Percentiles rank a stretch among this genome's conserved stretches.
These are phyloP conservation scores for Mortierella sp. DNA, from an alignment of 371 early-diverging fungal species.

Conservation along the genomic window DNA sequence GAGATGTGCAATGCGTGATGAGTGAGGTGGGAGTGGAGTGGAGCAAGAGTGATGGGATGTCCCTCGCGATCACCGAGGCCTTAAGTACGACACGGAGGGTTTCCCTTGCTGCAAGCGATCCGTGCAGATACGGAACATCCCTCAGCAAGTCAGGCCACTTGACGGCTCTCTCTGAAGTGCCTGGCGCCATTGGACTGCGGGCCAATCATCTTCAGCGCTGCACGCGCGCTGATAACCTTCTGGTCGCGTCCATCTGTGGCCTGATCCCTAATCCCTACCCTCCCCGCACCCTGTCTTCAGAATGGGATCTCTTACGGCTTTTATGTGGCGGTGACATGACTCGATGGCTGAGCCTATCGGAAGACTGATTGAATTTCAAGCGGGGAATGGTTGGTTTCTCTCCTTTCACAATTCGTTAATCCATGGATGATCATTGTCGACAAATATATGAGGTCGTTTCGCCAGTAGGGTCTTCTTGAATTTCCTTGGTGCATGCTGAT, in stretches of 20 bases:
- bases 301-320: no score
- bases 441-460: no score
- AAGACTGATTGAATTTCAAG: no score
- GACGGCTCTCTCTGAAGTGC: background rate
- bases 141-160: background rate
- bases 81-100: background rate
- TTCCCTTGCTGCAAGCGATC: background rate
- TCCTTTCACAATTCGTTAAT: no score
- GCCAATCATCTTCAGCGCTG: conserved; percentile 24
- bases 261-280: no score
- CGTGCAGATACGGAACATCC: background rate
- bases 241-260: background rate
- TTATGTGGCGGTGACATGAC: no score
- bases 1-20: conserved; percentile 1
- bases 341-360: no score
- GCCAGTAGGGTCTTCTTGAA: no score
- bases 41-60: background rate
- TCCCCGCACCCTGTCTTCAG: no score
- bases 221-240: conserved; percentile 16
- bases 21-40: background rate
- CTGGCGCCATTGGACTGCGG: conserved; percentile 30
- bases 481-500: no score
- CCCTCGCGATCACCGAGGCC: background rate
- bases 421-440: no score
- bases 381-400: no score